Conservation (phyloP, 345 rosid genomes). For the Passiflora organensis region DNA sequence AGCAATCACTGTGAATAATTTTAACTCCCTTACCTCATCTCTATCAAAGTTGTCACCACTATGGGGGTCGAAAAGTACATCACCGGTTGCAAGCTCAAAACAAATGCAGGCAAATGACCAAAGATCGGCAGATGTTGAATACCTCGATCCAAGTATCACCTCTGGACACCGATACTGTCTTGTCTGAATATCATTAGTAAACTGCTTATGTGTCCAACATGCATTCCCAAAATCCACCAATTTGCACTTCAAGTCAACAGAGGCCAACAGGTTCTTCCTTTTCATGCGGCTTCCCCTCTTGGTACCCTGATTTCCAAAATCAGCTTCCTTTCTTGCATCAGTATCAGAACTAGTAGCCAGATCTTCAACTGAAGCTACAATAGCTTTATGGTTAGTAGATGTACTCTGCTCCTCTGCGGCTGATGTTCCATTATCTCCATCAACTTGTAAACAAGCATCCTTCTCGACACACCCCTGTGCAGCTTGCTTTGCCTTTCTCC, state of each 20-base stretch:
- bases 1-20: neutral
- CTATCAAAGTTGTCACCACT: slow-evolving; percentile 65
- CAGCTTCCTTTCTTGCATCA: slow-evolving; percentile 34
- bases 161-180: slow-evolving; percentile 76
- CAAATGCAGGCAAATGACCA: slow-evolving; percentile 81
- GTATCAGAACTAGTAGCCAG: slow-evolving; percentile 37
- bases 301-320: slow-evolving; percentile 22
- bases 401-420: slow-evolving; percentile 21
- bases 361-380: slow-evolving; percentile 30
- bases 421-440: slow-evolving; percentile 34
- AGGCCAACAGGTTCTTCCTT: slow-evolving; percentile 42
- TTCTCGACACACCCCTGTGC: slow-evolving; percentile 52
- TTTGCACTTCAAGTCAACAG: slow-evolving; percentile 56
- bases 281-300: slow-evolving; percentile 47
- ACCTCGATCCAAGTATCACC: slow-evolving; percentile 71
- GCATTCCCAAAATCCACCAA: slow-evolving; percentile 79
- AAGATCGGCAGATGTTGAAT: slow-evolving; percentile 70
- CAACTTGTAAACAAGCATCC: slow-evolving; percentile 32
- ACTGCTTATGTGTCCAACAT: slow-evolving; percentile 78
- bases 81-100: slow-evolving; percentile 77
- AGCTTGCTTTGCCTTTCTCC: slow-evolving; percentile 51
- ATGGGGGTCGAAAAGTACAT: slow-evolving; percentile 72
- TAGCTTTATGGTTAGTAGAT: slow-evolving; percentile 19
- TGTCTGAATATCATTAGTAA: slow-evolving; percentile 69
- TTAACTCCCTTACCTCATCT: slow-evolving; percentile 52